Base-by-base conservation (phyloP, 2,329 filamentous ascomycete genomes). In the Paecilomyces sp. region DNA sequence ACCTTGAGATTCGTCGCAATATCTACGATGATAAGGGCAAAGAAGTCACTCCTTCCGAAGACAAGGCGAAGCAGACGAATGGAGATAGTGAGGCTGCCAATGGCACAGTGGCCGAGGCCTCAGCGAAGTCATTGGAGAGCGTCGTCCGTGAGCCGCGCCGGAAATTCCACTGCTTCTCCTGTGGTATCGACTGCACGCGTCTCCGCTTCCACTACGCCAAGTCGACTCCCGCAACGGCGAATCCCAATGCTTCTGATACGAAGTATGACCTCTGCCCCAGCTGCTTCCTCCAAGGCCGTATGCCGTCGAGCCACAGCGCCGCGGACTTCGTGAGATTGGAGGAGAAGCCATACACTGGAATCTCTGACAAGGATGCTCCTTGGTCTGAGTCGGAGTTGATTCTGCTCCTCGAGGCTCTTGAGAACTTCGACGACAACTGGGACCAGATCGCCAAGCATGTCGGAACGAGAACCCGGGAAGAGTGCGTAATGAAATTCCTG, bases 381-480 rank as follows among this genome's bases (percentile, higher is more conserved):
- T 99, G 94, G 94, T 89, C 88, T 22, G 92, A 97, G 70, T 87
- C 90, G 13, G 94, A 99, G 76, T 85, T 91, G 13, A 81, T 99
- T n/a, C 83, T 92, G 56, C 83, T 99, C 41, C 83, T 99, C 6
- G 94, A 99, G 74, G 95, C 86, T 8, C 80, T 99, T 55, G 94
- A 99, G 77, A 85, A 89, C 67, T 96, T 93, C 68, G 93, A 97
- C 65, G 93, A 97, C 62, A 91, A 97, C 76, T 99, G 94, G 94
- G 88, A 90, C 60, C 86, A 91, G 68, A 92, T 99, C 65, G 88
- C 95, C 1, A 91, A 93, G 63, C 90, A 97, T 70, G 94, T 99
- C 52, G 90, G 90, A 55, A 95, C 91, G 2, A 88, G 93, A 61
- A 96, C 92, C 1, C 85, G 91, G 57, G 95, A 99, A 74, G 93